phyloP scores from a whole-genome alignment of 2,329 filamentous ascomycete species.

The Scorias spongiosa region DNA sequence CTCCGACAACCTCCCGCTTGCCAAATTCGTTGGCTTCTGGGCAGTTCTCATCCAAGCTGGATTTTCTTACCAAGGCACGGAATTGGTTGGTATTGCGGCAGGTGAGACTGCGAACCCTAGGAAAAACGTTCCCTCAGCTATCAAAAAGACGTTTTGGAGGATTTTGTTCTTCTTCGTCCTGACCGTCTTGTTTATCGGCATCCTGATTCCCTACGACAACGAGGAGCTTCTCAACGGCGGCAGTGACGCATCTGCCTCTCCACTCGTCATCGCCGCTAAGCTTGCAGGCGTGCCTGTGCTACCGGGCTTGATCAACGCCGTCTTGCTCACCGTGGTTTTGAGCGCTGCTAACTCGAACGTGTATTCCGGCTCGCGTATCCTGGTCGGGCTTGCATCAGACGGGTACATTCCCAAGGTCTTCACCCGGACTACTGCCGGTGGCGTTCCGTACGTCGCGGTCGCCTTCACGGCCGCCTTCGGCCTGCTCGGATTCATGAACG shows the following conservation, averaged over 20 bases:
- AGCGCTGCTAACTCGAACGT: conserved; percentile 41
- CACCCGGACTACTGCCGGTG: conserved; percentile 26
- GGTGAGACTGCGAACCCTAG: conserved; percentile 14
- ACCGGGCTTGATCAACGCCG: conserved; percentile 51
- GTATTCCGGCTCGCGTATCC: conserved; percentile 36
- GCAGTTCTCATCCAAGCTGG: conserved; percentile 16
- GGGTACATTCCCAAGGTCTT: conserved; percentile 46
- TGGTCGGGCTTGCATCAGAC: conserved; percentile 42
- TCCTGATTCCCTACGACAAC: conserved; percentile 27
- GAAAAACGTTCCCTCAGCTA: conserved; percentile 28
- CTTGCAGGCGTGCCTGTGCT: conserved; percentile 45
- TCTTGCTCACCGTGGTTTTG: conserved; percentile 50
- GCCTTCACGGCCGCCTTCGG: conserved; percentile 26
- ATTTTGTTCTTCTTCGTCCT: conserved; percentile 33
- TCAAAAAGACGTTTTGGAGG: conserved; percentile 31
- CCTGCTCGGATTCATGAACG: conserved; percentile 23
- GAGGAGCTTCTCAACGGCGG: conserved; percentile 15
- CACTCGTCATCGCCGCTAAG: conserved; percentile 45
- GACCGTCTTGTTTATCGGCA: conserved; percentile 22
- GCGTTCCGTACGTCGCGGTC: conserved; percentile 39
- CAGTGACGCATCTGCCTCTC: conserved; percentile 28
- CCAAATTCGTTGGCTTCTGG: conserved; percentile 28
- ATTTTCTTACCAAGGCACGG: conserved; percentile 27
- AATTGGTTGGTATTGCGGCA: conserved; percentile 27
- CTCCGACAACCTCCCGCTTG: conserved; percentile 28